These are phyloP conservation scores for Solanum bukasovii DNA, from an alignment of 257 asterid genomes.

Conservation along the genomic window DNA sequence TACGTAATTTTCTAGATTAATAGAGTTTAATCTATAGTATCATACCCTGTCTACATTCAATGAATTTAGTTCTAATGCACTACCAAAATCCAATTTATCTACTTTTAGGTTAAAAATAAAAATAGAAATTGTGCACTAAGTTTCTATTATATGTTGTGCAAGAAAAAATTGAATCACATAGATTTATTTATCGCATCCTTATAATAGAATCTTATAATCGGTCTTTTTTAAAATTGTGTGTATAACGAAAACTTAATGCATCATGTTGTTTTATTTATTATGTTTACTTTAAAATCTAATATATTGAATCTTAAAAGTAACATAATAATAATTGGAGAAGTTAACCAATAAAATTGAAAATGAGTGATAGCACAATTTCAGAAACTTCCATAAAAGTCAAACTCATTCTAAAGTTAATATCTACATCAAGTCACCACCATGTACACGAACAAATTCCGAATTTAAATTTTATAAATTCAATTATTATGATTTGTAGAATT, in stretches of 20 bases:
- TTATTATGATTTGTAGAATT: not conserved
- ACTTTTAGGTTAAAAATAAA: not conserved
- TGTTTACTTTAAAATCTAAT: not conserved
- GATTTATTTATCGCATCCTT: not conserved
- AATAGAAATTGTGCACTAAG: not conserved
- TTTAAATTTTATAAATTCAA: not conserved
- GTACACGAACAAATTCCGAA: no score
- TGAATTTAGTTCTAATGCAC: not conserved
- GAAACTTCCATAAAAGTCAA: not conserved
- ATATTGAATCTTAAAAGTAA: not conserved
- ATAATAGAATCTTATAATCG: no score
- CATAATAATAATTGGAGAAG: not conserved
- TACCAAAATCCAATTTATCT: not conserved
- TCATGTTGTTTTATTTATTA: not conserved
- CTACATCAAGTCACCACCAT: not conserved
- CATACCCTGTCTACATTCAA: not conserved
- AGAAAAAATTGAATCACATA: not conserved
- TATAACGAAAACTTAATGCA: no score
- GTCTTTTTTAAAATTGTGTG: accelerated
- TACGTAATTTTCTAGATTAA: not conserved
- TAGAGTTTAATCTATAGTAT: not conserved
- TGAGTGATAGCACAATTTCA: not conserved
- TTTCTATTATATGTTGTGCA: not conserved
- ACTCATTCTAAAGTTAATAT: not conserved
- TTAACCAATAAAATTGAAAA: not conserved